Percentiles rank a stretch among this genome's conserved stretches.
Conservation (phyloP, 176 grass and related monocot species). For the Bromus sterilis region DNA sequence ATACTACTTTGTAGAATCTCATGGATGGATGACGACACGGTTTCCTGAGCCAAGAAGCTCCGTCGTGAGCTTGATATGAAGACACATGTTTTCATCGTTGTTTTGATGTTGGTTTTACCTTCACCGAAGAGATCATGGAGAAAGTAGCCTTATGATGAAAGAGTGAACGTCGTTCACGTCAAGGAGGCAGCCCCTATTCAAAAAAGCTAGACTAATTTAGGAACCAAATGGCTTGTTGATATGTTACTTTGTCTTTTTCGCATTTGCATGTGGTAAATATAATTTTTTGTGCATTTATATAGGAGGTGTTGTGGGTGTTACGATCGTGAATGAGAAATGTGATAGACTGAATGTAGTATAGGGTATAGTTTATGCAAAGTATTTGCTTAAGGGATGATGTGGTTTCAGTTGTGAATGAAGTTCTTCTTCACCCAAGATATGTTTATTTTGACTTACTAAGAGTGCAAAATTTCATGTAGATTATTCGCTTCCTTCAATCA, state of each 20-base stretch:
- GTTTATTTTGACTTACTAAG: no score
- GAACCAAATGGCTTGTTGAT: constrained; percentile 81
- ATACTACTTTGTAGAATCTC: constrained; percentile 32
- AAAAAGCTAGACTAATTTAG: constrained; percentile 63
- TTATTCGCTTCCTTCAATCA: no score
- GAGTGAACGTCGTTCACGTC: constrained; percentile 64
- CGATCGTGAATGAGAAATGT: not conserved
- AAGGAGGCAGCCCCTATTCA: constrained; percentile 76
- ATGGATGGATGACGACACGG: constrained; percentile 32
- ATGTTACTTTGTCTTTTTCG: not conserved
- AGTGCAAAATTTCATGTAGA: no score
- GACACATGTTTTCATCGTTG: not conserved
- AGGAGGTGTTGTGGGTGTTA: not conserved
- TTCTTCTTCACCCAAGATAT: no score
- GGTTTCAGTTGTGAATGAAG: no score
- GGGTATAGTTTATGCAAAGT: no score
- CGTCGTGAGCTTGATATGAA: constrained; percentile 22
- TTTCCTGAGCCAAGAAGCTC: constrained; percentile 50
- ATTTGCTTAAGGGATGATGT: no score
- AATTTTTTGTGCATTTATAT: constrained; percentile 17
- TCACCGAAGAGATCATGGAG: constrained; percentile 59
- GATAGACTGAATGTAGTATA: no score
- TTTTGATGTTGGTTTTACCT: constrained; percentile 16
- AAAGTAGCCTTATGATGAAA: constrained; percentile 42
- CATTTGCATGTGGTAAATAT: not conserved